Conservation (phyloP, 1,284 basidiomycete genomes). For the Moesziomyces aphidis region DNA sequence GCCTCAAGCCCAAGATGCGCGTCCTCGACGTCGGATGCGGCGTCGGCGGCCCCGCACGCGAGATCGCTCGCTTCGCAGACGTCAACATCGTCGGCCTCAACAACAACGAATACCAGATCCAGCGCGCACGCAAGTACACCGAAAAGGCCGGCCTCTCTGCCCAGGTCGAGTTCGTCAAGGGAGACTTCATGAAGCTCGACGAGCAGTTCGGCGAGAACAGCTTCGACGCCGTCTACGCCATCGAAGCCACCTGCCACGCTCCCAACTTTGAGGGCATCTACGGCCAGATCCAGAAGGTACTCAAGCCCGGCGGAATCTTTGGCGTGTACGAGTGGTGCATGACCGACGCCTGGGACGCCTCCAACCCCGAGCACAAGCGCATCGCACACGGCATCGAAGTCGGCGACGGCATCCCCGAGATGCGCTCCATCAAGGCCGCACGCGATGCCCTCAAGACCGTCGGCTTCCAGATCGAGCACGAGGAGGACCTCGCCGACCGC, state of each 20-base stretch:
- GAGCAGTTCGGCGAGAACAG: slow-evolving; percentile 93
- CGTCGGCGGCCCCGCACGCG: slow-evolving; percentile 94
- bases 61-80: slow-evolving; percentile 92
- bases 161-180: slow-evolving; percentile 76
- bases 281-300: slow-evolving; percentile 89
- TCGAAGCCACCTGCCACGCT: slow-evolving; percentile 97
- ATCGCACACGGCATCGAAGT: slow-evolving; percentile 82
- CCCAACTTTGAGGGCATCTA: slow-evolving; percentile 97
- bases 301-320: slow-evolving; percentile 97
- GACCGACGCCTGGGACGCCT: slow-evolving; percentile 93
- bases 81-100: slow-evolving; percentile 88
- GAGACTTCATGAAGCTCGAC: slow-evolving; percentile 92
- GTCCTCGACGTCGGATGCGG: slow-evolving; percentile 99
- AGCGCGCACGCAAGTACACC: slow-evolving; percentile 86
- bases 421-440: slow-evolving; percentile 82
- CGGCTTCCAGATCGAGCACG: slow-evolving; percentile 88
- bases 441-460: slow-evolving; percentile 84
- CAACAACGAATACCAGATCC: slow-evolving; percentile 96
- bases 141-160: slow-evolving; percentile 80
- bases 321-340: slow-evolving; percentile 99
- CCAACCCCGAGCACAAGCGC: slow-evolving; percentile 86
- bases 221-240: slow-evolving; percentile 98
- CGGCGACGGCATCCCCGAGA: slow-evolving; percentile 97
- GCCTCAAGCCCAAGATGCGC: slow-evolving; percentile 82
- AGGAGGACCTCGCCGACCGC: slow-evolving; percentile 93